Percentiles rank a stretch among this genome's conserved stretches.
These are phyloP conservation scores for Huntiella omanensis DNA, from an alignment of 2,329 filamentous ascomycete species.

Conservation along the genomic window DNA sequence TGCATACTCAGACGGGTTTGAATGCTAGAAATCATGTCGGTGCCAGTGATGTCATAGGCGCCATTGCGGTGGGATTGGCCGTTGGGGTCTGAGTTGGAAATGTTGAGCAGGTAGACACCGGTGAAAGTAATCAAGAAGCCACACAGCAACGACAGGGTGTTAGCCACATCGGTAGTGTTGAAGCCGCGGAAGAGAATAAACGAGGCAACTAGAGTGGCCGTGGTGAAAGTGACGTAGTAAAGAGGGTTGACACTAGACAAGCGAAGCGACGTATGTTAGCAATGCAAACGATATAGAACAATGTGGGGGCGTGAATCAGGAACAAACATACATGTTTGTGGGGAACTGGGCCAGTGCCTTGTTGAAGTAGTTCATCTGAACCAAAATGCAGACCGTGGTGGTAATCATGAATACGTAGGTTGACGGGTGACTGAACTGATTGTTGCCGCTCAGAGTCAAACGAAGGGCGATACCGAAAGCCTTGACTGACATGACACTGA, in stretches of 20 bases:
- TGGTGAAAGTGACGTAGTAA: slow-evolving; percentile 96
- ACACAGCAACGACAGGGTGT: slow-evolving; percentile 78
- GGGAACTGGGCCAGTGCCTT: slow-evolving; percentile 94
- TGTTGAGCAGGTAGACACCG: slow-evolving; percentile 85
- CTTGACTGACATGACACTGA: slow-evolving; percentile 98
- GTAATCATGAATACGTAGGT: slow-evolving; percentile 97
- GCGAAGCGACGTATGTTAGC: background rate
- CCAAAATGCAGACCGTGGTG: slow-evolving; percentile 80
- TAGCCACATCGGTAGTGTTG: slow-evolving; percentile 82
- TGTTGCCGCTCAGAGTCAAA: slow-evolving; percentile 78
- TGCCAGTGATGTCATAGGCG: slow-evolving; percentile 63
- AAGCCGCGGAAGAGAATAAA: slow-evolving; percentile 94
- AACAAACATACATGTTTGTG: slow-evolving; percentile 66
- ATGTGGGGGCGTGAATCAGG: background rate
- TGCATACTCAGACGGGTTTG: slow-evolving; percentile 93
- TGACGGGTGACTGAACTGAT: slow-evolving; percentile 86
- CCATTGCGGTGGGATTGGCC: slow-evolving; percentile 48
- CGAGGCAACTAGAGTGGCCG: slow-evolving; percentile 78
- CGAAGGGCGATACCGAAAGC: slow-evolving; percentile 96
- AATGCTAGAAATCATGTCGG: slow-evolving; percentile 74
- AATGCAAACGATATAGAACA: background rate
- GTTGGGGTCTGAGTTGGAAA: slow-evolving; percentile 82
- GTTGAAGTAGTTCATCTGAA: slow-evolving; percentile 99
- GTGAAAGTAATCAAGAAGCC: slow-evolving; percentile 92
- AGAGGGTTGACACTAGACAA: slow-evolving; percentile 65